phyloP scores from a whole-genome alignment of 2,329 filamentous ascomycete genomes.

The Tolypocladium nubicola region DNA sequence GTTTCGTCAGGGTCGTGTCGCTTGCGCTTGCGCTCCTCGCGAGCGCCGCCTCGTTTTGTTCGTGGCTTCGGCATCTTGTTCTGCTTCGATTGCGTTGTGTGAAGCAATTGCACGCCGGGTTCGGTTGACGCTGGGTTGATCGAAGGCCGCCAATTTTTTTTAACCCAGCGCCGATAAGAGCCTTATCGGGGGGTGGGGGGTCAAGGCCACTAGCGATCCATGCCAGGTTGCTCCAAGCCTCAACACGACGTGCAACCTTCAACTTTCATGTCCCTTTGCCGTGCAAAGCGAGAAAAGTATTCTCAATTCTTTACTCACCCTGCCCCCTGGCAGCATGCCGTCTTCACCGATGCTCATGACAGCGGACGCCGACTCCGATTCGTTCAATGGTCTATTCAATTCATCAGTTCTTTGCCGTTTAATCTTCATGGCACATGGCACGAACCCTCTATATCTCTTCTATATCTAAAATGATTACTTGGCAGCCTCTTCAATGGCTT shows the following conservation, averaged over 20 bases:
- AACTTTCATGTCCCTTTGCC: too few relatives aligned
- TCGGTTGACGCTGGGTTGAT: neutral
- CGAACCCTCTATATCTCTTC: neutral
- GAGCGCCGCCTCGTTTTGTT: conserved; percentile 27
- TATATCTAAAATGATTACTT: conserved; percentile 5
- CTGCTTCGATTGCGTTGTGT: conserved; percentile 1
- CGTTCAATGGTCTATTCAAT: neutral
- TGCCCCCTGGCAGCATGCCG: too few relatives aligned
- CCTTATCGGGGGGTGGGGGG: too few relatives aligned
- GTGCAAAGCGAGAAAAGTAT: too few relatives aligned
- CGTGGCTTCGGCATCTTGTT: conserved; percentile 31
- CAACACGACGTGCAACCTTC: too few relatives aligned
- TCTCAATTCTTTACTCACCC: too few relatives aligned
- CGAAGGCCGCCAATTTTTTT: conserved; percentile 3
- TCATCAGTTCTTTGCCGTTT: neutral
- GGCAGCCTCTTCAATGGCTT: conserved; percentile 40
- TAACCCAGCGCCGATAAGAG: conserved; percentile 4
- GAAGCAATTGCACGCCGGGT: neutral
- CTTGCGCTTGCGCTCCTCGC: conserved; percentile 31
- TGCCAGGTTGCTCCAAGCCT: neutral
- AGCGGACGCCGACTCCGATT: neutral
- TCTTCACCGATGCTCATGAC: neutral
- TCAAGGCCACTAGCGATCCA: neutral
- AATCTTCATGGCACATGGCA: neutral
- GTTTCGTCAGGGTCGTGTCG: conserved; percentile 16